These are phyloP conservation scores for Sporothrix brunneoviolacea DNA, from an alignment of 2,329 filamentous ascomycete species.

Conservation along the genomic window DNA sequence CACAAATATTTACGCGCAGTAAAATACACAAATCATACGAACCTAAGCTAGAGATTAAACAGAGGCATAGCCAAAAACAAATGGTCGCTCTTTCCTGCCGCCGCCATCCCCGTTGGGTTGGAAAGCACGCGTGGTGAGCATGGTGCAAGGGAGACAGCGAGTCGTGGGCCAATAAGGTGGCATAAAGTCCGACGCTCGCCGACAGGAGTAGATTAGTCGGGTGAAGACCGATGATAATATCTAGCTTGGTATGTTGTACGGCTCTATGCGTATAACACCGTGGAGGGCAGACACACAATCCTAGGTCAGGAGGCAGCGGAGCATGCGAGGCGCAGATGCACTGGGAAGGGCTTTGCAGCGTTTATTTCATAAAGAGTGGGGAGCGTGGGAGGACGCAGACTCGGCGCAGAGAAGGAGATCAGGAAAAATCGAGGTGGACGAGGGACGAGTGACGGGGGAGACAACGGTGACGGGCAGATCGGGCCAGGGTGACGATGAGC, in stretches of 20 bases:
- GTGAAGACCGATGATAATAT: too few species aligned
- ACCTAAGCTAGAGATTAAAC: not conserved
- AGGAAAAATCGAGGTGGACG: too few species aligned
- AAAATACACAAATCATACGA: conserved; percentile 10
- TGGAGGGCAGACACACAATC: too few species aligned
- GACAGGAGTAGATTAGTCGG: not conserved
- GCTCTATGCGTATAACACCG: too few species aligned
- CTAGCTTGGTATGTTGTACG: too few species aligned
- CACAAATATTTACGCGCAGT: too few species aligned
- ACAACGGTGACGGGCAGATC: not conserved
- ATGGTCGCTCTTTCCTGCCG: too few species aligned
- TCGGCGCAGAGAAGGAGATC: not conserved
- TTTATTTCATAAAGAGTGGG: not conserved
- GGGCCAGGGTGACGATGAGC: too few species aligned
- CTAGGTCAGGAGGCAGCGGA: conserved; percentile 2
- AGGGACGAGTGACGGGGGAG: not conserved
- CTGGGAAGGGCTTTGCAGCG: conserved; percentile 2
- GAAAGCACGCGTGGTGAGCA: too few species aligned
- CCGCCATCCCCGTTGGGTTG: too few species aligned
- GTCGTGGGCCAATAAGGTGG: not conserved
- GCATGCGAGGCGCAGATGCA: conserved; percentile 7
- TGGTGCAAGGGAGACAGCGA: too few species aligned
- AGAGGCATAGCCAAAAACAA: not conserved
- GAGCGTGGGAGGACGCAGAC: not conserved
- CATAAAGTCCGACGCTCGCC: not conserved